Base-by-base conservation (phyloP, 73 alveolate genomes). In the Paramecium tetraurelia region DNA sequence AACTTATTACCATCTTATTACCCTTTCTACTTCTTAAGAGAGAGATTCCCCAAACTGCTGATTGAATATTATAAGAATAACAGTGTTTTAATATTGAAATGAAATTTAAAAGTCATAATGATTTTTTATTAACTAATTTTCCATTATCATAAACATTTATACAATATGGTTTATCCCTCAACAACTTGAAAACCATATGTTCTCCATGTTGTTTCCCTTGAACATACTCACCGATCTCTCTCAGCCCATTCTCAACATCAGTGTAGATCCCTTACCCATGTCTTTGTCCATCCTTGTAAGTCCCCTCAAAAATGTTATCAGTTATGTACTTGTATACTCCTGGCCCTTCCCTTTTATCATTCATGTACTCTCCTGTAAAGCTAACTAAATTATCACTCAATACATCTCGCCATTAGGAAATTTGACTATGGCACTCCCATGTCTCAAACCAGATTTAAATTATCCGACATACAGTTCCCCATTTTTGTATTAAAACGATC, bases 391-490 rank as follows among this genome's bases (percentile, higher is more conserved):
- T 21, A 63, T 22, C 8, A 63, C 20, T 10, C 29, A 63, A 12
- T 70, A 92, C 48, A 86, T 40, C 36, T 92, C 95, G 24, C 95
- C 95, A 86, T 92, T 92, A n/a, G 89, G 88, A 86, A 92, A 92
- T 86, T 59, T 70, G 10, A 77, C 88, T n/a, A 86, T 59, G 18
- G 94, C 95, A 38, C 85, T 86, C 16, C 95, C 95, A 59, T 86
- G 50, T 59, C 87, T 92, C 33, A 50, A 48, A 3, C 95, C 95
- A 29, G 70, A 53, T 48, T 58, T 88, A 75, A 75, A 93, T 41
- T 87, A 58, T 0, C 95, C 96, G 3, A 84, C 95, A 86, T 86
- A 93, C 9, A 59, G 35, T 35, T 93, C 92, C 22, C 96, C 96
- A 59, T 71, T 89, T 69, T 43, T 58, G 24, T 59, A 70, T 44